These are phyloP conservation scores for Zalaria sp. DNA, from an alignment of 2,329 filamentous ascomycete species.

Conservation along the genomic window DNA sequence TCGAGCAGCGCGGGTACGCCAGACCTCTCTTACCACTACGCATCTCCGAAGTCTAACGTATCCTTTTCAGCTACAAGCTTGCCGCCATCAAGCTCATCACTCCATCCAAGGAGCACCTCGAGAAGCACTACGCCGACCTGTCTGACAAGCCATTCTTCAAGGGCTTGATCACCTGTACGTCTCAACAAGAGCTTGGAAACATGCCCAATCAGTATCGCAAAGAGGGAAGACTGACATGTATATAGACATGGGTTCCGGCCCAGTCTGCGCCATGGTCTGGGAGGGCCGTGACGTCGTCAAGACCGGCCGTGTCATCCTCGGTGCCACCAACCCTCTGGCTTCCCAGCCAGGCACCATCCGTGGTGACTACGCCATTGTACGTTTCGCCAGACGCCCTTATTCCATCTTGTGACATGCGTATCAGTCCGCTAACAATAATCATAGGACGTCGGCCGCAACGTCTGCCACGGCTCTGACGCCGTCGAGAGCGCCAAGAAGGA, in stretches of 20 bases:
- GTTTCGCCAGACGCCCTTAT: slow-evolving; percentile 2
- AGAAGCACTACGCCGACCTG: slow-evolving; percentile 94
- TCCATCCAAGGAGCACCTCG: slow-evolving; percentile 86
- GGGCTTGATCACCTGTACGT: slow-evolving; percentile 79
- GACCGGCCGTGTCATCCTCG: slow-evolving; percentile 91
- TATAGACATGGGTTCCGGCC: slow-evolving; percentile 88
- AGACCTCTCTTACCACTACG: slow-evolving; percentile 1
- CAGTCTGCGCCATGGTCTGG: slow-evolving; percentile 99
- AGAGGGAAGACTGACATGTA: slow-evolving; percentile 10
- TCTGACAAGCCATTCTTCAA: slow-evolving; percentile 92
- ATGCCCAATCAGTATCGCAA: neutral
- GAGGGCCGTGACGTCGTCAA: slow-evolving; percentile 98
- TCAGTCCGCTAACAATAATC: slow-evolving; percentile 4
- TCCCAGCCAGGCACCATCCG: slow-evolving; percentile 97
- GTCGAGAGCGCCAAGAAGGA: slow-evolving; percentile 99
- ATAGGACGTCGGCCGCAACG: slow-evolving; percentile 81
- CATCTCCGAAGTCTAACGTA: slow-evolving; percentile 1
- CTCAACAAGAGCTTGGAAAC: slow-evolving; percentile 2
- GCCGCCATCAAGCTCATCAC: slow-evolving; percentile 90
- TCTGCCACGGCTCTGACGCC: slow-evolving; percentile 98
- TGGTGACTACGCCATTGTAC: slow-evolving; percentile 70
- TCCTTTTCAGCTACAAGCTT: slow-evolving; percentile 77
- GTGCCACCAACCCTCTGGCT: slow-evolving; percentile 95
- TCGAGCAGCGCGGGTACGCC: slow-evolving; percentile 83
- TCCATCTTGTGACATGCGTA: neutral